A percentile compares a stretch with the other conserved stretches of the same genome.
These are phyloP conservation scores for Aphanocladium album DNA, from an alignment of 2,329 filamentous ascomycete species.

Conservation along the genomic window DNA sequence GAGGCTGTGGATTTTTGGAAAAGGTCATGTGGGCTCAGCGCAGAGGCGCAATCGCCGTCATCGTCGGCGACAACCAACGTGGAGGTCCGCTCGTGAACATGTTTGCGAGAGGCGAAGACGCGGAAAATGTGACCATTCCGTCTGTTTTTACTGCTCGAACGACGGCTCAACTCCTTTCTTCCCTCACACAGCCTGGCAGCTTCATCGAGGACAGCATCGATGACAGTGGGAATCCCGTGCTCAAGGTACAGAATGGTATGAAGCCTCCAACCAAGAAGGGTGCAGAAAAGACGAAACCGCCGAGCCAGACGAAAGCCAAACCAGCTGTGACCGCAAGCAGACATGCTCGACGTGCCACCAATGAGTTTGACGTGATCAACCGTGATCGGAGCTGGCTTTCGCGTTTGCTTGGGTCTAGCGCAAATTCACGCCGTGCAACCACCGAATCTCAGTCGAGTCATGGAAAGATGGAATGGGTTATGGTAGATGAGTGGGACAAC, in stretches of 20 bases:
- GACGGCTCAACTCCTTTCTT: constrained; percentile 87
- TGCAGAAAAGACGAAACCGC: constrained; percentile 27
- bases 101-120: constrained; percentile 89
- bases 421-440: constrained; percentile 25
- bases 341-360: constrained; percentile 24
- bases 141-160: constrained; percentile 93
- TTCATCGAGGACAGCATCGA: constrained; percentile 56
- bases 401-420: constrained; percentile 34
- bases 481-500: constrained; percentile 62
- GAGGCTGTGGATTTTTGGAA: constrained; percentile 92
- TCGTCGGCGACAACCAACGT: constrained; percentile 88
- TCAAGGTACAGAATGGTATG: constrained; percentile 48
- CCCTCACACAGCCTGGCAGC: constrained; percentile 69
- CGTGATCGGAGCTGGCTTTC: constrained; percentile 38
- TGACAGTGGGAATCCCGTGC: constrained; percentile 53
- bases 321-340: constrained; percentile 18
- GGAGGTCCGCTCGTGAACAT: constrained; percentile 90
- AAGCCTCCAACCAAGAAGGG: constrained; percentile 19
- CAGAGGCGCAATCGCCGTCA: constrained; percentile 80
- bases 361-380: constrained; percentile 17
- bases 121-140: constrained; percentile 89
- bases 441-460: constrained; percentile 63
- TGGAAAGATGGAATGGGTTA: constrained; percentile 68
- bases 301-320: constrained; percentile 24
- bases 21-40: constrained; percentile 97